A percentile compares a stretch with the other conserved stretches of the same genome.
Conservation (phyloP, 257 asterid species). For the Lantana camara region DNA sequence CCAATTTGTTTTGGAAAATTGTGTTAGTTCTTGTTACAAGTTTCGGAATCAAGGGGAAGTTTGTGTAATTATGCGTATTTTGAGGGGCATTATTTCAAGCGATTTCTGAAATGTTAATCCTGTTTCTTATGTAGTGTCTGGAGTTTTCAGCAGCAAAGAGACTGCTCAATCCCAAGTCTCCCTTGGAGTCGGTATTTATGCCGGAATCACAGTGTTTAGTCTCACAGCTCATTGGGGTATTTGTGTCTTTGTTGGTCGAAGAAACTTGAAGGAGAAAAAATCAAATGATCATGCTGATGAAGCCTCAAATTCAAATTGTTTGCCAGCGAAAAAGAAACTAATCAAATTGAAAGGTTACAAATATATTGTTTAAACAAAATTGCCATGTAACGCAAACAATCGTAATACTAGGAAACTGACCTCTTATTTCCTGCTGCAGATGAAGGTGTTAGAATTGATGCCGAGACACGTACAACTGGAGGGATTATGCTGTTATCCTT, state of each 20-base stretch:
- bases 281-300: constrained; percentile 1
- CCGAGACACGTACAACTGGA: constrained; percentile 43
- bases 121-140: constrained; percentile 36
- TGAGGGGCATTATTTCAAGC: neutral
- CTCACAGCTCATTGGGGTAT: constrained; percentile 57
- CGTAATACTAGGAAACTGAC: too few relatives aligned
- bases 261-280: constrained; percentile 30
- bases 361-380: neutral
- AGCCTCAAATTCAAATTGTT: constrained; percentile 23
- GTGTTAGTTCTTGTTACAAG: too few relatives aligned
- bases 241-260: constrained; percentile 43
- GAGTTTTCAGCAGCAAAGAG: constrained; percentile 43
- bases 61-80: too few relatives aligned
- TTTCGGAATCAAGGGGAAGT: too few relatives aligned
- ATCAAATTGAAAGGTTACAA: constrained; percentile 26
- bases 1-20: too few relatives aligned
- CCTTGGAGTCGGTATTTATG: constrained; percentile 47
- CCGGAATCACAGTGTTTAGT: constrained; percentile 51
- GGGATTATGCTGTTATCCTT: constrained; percentile 54
- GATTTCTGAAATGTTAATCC: neutral
- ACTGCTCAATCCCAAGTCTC: constrained; percentile 48
- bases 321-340: constrained; percentile 28
- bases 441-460: constrained; percentile 40
- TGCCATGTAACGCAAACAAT: too few relatives aligned
- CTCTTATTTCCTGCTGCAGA: constrained; percentile 27